Percentiles rank a stretch among this genome's conserved stretches.
These are phyloP conservation scores for Aspergillus pseudoviridinutans DNA, from an alignment of 2,329 filamentous ascomycete genomes.

Conservation along the genomic window DNA sequence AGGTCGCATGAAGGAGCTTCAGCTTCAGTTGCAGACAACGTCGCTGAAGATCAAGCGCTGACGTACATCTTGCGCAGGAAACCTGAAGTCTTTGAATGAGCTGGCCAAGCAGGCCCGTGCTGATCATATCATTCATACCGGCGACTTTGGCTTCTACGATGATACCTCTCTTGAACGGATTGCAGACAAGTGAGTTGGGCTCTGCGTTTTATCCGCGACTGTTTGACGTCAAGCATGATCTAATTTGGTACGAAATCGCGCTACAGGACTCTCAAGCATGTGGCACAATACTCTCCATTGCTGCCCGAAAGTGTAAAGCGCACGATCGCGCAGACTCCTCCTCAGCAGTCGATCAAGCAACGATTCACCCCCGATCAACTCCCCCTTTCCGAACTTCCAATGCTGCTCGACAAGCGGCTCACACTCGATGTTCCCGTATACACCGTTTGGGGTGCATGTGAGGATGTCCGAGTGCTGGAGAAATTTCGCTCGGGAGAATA, in stretches of 20 bases:
- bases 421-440: conserved; percentile 96
- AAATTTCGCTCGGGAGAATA: conserved; percentile 98
- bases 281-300: conserved; percentile 95
- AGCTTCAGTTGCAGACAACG: conserved; percentile 2
- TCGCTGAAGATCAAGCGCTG: conserved; percentile 10
- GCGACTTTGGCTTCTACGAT: conserved; percentile 99
- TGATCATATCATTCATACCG: conserved; percentile 97
- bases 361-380: conserved; percentile 78
- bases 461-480: conserved; percentile 95
- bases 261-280: conserved; percentile 87
- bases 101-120: conserved; percentile 91
- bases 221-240: conserved; percentile 6
- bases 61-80: conserved; percentile 57
- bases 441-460: conserved; percentile 98
- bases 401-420: conserved; percentile 81
- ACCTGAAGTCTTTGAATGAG: conserved; percentile 91
- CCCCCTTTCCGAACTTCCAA: conserved; percentile 85
- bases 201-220: conserved; percentile 3
- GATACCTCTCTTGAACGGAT: conserved; percentile 93
- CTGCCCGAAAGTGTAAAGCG: conserved; percentile 72
- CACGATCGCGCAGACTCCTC: conserved; percentile 63
- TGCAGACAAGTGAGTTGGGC: conserved; percentile 81
- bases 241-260: conserved; percentile 13
- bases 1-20: conserved; percentile 11
- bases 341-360: conserved; percentile 69